Percentiles rank a stretch among this genome's conserved stretches.
phyloP scores from a whole-genome alignment of 73 alveolate species.

The Halteria grandinella region DNA sequence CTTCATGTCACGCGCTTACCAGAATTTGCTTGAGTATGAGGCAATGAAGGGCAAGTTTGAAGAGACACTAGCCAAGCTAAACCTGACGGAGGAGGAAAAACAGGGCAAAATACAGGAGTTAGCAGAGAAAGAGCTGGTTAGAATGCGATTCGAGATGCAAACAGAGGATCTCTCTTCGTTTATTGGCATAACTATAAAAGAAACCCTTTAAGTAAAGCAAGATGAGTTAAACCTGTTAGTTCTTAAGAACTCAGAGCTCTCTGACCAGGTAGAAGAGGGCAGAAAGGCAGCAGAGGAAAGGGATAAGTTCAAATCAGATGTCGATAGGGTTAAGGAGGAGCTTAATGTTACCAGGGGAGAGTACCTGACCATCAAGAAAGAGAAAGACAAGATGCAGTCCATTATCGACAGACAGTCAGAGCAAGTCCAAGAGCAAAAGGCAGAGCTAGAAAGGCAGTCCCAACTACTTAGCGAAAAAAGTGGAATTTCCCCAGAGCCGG shows the following conservation, averaged over 20 bases:
- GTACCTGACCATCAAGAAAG: background rate
- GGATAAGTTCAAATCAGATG: background rate
- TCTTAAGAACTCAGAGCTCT: background rate
- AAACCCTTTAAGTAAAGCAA: no score
- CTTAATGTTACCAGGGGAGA: background rate
- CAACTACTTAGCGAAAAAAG: no score
- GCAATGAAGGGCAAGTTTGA: background rate
- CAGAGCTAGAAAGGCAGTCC: no score
- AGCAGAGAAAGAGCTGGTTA: background rate
- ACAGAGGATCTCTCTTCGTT: constrained; percentile 29
- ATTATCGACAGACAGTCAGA: background rate
- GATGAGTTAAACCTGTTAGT: no score
- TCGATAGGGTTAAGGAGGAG: background rate
- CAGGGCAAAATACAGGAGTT: background rate
- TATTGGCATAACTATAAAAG: no score
- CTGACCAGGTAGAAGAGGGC: background rate
- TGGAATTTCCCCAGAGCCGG: no score
- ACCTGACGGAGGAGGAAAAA: background rate
- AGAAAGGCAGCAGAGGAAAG: background rate
- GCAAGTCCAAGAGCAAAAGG: background rate
- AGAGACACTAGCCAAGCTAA: background rate
- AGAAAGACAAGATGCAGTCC: background rate
- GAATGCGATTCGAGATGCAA: constrained; percentile 12
- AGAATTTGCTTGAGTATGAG: constrained; percentile 7
- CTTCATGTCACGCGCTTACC: constrained; percentile 1